A percentile compares a stretch with the other conserved stretches of the same genome.
These are phyloP conservation scores for Dendrocalamus latiflorus DNA, from an alignment of 202 grass and related monocot genomes.

Conservation along the genomic window DNA sequence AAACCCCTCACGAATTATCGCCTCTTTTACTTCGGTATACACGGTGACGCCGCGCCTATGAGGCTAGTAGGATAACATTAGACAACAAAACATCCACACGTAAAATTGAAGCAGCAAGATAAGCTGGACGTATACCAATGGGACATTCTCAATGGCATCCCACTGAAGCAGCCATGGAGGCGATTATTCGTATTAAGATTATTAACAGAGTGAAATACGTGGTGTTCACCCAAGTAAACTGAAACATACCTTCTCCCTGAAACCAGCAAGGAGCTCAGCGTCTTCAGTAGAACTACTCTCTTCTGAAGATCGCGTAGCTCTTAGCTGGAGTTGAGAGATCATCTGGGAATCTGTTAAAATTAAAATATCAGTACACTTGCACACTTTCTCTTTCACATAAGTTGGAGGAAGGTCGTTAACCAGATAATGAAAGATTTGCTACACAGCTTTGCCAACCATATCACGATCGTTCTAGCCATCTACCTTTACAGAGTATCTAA, in stretches of 20 bases:
- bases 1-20: too few species aligned
- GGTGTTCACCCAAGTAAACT: not conserved
- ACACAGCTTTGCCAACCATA: not conserved
- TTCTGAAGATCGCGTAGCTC: conserved; percentile 45
- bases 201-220: not conserved
- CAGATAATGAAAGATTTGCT: not conserved
- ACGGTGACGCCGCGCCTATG: too few species aligned
- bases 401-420: not conserved
- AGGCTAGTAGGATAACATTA: not conserved
- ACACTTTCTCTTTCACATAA: not conserved
- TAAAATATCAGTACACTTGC: not conserved
- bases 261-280: conserved; percentile 34
- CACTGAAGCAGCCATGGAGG: conserved; percentile 32
- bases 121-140: conserved; percentile 42
- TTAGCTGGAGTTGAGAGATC: conserved; percentile 40
- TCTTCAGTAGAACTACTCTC: conserved; percentile 37
- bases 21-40: too few species aligned
- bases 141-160: conserved; percentile 70
- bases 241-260: conserved; percentile 52
- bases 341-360: conserved; percentile 38
- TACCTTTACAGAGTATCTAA: not conserved
- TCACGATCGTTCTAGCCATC: not conserved
- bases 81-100: not conserved
- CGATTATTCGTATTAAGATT: not conserved
- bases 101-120: not conserved